phyloP scores from a whole-genome alignment of 345 rosid genomes.

The Melastoma malabathricum region DNA sequence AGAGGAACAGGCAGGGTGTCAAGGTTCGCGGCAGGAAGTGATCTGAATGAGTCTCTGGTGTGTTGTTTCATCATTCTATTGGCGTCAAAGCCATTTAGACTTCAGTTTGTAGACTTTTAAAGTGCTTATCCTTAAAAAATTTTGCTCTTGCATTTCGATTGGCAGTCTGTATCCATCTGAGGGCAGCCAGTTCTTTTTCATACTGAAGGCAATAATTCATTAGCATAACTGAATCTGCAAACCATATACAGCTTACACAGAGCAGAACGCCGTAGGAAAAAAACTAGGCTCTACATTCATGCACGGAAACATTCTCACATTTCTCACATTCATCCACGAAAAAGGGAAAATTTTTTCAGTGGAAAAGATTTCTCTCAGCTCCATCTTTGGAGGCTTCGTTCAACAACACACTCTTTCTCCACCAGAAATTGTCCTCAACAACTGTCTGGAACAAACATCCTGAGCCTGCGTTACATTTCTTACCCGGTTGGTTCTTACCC shows the following conservation, averaged over 20 bases:
- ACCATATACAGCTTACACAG: no score
- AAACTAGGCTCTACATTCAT: no score
- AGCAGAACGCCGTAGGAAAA: no score
- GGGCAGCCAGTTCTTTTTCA: no score
- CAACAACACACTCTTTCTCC: constrained; percentile 16
- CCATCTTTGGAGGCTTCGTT: constrained; percentile 11
- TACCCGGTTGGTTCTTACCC: constrained; percentile 70
- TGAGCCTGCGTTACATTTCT: constrained; percentile 65
- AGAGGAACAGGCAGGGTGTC: constrained; percentile 61
- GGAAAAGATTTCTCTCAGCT: background rate
- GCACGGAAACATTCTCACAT: no score
- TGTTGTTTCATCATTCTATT: background rate
- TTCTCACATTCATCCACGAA: no score
- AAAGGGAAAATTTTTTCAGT: no score
- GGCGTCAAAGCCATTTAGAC: background rate
- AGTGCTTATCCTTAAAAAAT: no score
- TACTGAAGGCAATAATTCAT: no score
- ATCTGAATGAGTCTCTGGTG: background rate
- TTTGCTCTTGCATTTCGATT: no score
- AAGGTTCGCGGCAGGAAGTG: constrained; percentile 12
- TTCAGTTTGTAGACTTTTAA: background rate
- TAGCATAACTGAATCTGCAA: no score
- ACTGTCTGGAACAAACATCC: constrained; percentile 55
- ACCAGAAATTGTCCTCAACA: constrained; percentile 49
- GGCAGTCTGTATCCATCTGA: no score